Percentiles rank a stretch among this genome's conserved stretches.
Conservation (phyloP, 495 filamentous ascomycete species). For the Aspergillus egyptiacus region DNA sequence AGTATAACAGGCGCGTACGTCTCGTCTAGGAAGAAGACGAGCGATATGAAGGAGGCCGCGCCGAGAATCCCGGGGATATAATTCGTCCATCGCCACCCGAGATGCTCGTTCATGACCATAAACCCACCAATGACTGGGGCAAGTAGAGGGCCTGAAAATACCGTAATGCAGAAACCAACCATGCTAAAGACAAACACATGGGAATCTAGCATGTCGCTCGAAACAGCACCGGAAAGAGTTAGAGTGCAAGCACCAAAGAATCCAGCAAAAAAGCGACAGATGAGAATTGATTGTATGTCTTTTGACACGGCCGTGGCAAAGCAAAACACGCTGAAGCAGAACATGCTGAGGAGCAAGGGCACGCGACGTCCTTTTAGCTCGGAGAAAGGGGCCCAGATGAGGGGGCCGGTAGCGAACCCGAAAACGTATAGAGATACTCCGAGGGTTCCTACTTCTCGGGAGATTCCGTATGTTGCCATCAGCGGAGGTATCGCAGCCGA, state of each 20-base stretch:
- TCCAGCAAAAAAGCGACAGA: constrained; percentile 63
- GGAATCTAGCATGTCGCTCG: constrained; percentile 86
- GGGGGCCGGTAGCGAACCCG: constrained; percentile 54
- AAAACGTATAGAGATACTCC: constrained; percentile 54
- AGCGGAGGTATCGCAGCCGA: constrained; percentile 14
- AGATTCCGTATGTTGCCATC: constrained; percentile 42
- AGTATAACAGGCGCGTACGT: constrained; percentile 83
- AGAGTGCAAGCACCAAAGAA: constrained; percentile 65
- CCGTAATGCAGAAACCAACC: constrained; percentile 75
- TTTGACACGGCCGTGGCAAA: constrained; percentile 56
- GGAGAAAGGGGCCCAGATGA: constrained; percentile 61
- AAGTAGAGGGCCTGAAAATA: constrained; percentile 76
- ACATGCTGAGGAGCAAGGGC: constrained; percentile 51
- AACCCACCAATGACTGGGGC: constrained; percentile 87
- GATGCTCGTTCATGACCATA: constrained; percentile 32
- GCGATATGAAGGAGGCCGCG: constrained; percentile 59
- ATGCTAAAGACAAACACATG: constrained; percentile 59
- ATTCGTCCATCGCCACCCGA: constrained; percentile 87
- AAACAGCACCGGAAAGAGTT: constrained; percentile 81
- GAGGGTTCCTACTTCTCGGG: constrained; percentile 46
- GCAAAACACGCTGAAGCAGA: constrained; percentile 49
- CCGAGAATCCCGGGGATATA: constrained; percentile 76
- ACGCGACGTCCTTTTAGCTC: constrained; percentile 54
- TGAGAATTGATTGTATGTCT: constrained; percentile 59
- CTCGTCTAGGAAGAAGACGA: constrained; percentile 72